Conservation (phyloP, 176 grass and related monocot species). For the Rhynchospora pubera region DNA sequence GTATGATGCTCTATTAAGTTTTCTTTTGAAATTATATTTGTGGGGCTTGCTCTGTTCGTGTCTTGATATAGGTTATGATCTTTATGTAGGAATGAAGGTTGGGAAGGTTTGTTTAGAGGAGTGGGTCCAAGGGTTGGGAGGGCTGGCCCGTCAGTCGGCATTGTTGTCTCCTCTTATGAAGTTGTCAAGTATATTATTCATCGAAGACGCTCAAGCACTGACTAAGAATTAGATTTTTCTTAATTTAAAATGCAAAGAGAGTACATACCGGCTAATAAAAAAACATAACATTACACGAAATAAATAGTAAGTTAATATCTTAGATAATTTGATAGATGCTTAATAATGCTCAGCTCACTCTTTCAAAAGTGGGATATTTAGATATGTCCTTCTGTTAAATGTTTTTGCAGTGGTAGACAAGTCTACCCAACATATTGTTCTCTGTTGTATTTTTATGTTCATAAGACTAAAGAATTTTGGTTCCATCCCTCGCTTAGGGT, state of each 20-base stretch:
- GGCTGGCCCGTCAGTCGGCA: constrained; percentile 81
- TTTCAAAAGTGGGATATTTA: neutral
- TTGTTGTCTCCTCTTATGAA: constrained; percentile 84
- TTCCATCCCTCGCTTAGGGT: neutral
- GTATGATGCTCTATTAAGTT: constrained; percentile 24
- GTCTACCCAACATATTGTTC: neutral
- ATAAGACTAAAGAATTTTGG: neutral
- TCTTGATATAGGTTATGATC: neutral
- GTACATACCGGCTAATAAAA: neutral
- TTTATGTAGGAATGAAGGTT: constrained; percentile 68
- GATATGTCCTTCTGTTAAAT: neutral
- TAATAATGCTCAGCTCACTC: neutral
- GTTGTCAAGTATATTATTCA: constrained; percentile 72
- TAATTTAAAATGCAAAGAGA: neutral
- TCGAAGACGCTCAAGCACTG: constrained; percentile 30
- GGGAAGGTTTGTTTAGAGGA: constrained; percentile 59
- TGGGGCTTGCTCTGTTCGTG: neutral
- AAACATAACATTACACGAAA: neutral
- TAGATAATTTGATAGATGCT: neutral
- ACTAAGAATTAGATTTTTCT: neutral
- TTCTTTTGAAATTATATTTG: neutral
- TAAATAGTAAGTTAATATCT: neutral
- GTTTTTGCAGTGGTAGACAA: neutral
- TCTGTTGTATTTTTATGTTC: neutral
- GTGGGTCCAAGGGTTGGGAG: constrained; percentile 69